Evolutionary conservation across 257 asterid species (phyloP), one percentile per base, ranked within the genome.

Genomic region (Cruciata laevipes): DNA sequence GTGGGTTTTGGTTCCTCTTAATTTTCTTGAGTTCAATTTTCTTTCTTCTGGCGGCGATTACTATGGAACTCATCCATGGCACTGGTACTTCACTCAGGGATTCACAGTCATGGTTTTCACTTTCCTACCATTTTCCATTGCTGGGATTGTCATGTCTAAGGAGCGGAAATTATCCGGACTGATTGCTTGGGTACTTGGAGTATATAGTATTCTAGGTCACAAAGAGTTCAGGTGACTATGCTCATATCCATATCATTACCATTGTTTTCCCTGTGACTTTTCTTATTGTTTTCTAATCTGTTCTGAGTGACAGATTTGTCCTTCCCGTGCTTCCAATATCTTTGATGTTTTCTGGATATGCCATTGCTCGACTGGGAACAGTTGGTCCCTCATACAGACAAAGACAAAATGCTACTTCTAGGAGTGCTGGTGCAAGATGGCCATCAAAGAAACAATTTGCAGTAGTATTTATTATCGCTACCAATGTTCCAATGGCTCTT

Each of bases 51-150:
- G 98, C 25, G 99, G 97, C 59, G 98, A 90, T 80, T 90, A 90
- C 79, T 90, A 94, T 71, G 99, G 99, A 73, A 94, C 99, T 88
- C 99, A 90, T 80, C 84, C 90, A 65, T 94, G 99, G 98, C 99
- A 94, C 77, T 94, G 99, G 99, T 94, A 94, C 82, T 73, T 90
- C 69, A 83, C 93, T n/a, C 98, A 94, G 84, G 99, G 99, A 65
- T 94, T 94, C 67, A 88, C 91, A 0, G 93, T 86, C 83, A 94
- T 94, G 98, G 75, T 90, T 69, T 90, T 94, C 66, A 85, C 96
- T 1, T 81, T 79, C 67, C 69, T 90, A 74, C 99, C 99, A 4
- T 87, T 94, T 77, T 76, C 86, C 21, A 40, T 88, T 25, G 84
- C 83, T 71, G 99, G 99, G 35, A 68, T 87, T 69, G 60, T 84